These are phyloP conservation scores for Rhizopus arrhizus DNA, from an alignment of 371 early-diverging fungal species.

Conservation along the genomic window DNA sequence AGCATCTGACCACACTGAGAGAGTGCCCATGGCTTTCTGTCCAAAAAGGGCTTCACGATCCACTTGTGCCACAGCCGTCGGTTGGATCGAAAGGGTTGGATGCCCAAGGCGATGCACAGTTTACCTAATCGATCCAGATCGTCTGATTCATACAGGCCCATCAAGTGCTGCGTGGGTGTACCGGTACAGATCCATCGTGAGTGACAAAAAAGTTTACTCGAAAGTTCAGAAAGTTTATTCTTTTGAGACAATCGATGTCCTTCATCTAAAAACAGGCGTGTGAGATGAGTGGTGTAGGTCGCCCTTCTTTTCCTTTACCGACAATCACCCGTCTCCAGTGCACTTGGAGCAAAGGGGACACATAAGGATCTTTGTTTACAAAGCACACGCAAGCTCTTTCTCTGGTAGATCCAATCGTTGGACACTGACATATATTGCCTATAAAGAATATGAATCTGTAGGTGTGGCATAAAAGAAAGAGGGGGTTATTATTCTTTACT, in stretches of 20 bases:
- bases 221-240: slow-evolving; percentile 47
- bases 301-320: slow-evolving; percentile 42
- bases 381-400: slow-evolving; percentile 32
- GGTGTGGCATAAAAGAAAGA: background rate
- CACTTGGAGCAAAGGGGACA: slow-evolving; percentile 69
- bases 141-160: slow-evolving; percentile 25
- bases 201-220: slow-evolving; percentile 61
- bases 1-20: slow-evolving; percentile 51
- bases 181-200: slow-evolving; percentile 80
- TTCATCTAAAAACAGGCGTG: slow-evolving; percentile 24
- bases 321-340: slow-evolving; percentile 79
- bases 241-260: slow-evolving; percentile 37
- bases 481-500: slow-evolving; percentile 15
- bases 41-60: slow-evolving; percentile 45
- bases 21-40: slow-evolving; percentile 43
- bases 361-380: slow-evolving; percentile 23
- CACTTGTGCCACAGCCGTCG: slow-evolving; percentile 42
- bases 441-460: background rate
- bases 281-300: background rate
- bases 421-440: slow-evolving; percentile 37
- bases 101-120: slow-evolving; percentile 48
- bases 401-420: slow-evolving; percentile 36
- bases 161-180: slow-evolving; percentile 65
- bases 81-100: slow-evolving; percentile 55
- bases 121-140: slow-evolving; percentile 48